Percentiles rank a stretch among this genome's conserved stretches.
Evolutionary conservation across 2,329 filamentous ascomycete species (phyloP).

Genomic region (Exophiala sp.): DNA sequence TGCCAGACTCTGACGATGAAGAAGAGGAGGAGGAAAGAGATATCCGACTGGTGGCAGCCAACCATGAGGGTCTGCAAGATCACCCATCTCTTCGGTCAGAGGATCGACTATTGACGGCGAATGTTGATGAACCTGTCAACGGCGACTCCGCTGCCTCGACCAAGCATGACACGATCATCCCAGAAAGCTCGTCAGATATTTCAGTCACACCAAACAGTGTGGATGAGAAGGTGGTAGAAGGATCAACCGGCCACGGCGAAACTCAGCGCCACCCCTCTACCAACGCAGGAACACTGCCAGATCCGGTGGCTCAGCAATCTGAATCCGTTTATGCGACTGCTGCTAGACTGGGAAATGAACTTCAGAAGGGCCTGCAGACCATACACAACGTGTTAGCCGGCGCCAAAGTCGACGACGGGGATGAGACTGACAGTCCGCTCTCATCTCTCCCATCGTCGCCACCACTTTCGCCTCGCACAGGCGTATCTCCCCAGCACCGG

Average conservation of each 20-base stretch:
- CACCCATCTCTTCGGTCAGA: too few species aligned
- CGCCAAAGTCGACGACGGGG: neutral
- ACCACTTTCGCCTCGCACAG: constrained; percentile 4
- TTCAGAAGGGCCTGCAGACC: constrained; percentile 15
- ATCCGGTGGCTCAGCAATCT: neutral
- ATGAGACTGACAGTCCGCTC: constrained; percentile 23
- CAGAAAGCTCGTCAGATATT: too few species aligned
- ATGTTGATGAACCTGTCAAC: too few species aligned
- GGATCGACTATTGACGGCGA: too few species aligned
- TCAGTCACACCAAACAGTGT: too few species aligned
- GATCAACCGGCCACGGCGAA: too few species aligned
- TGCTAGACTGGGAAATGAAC: constrained; percentile 12
- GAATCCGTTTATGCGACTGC: constrained; percentile 7
- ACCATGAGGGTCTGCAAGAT: too few species aligned
- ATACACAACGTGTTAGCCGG: constrained; percentile 15
- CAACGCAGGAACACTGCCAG: neutral
- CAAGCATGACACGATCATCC: too few species aligned
- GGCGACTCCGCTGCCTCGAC: too few species aligned
- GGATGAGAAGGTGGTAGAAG: too few species aligned
- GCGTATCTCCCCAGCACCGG: neutral
- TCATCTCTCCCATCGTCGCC: constrained; percentile 20
- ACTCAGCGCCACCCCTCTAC: too few species aligned
- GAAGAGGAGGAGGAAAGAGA: constrained; percentile 44
- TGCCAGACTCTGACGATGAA: constrained; percentile 50
- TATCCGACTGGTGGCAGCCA: constrained; percentile 30